Conservation (phyloP, 2,329 filamentous ascomycete genomes). For the Nigrospora sphaerica region DNA sequence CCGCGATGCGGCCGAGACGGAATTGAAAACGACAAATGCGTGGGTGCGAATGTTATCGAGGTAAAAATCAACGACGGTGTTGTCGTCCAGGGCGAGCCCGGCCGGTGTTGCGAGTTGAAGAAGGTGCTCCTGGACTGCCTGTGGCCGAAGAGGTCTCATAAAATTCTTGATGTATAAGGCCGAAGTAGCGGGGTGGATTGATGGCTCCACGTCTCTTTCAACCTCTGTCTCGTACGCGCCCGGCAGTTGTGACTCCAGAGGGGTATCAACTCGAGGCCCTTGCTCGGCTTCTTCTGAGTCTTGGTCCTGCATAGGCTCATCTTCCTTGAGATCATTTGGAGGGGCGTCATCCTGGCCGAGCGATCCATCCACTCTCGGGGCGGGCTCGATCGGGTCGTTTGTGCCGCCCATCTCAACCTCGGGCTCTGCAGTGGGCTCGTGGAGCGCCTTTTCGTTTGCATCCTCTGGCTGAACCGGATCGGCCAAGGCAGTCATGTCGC, state of each 20-base stretch:
- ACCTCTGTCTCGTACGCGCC: constrained; percentile 8
- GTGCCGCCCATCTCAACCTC: too few species aligned
- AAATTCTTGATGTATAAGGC: constrained; percentile 86
- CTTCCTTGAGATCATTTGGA: neutral
- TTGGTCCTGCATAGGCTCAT: neutral
- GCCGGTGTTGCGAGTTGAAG: constrained; percentile 58
- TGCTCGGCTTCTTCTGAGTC: constrained; percentile 7
- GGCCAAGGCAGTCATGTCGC: neutral
- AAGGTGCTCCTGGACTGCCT: constrained; percentile 62
- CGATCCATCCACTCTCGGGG: too few species aligned
- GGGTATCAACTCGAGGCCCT: constrained; percentile 7
- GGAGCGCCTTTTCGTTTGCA: too few species aligned
- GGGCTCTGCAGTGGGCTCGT: too few species aligned
- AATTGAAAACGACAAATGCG: constrained; percentile 70
- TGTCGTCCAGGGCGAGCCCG: constrained; percentile 38
- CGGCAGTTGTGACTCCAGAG: constrained; percentile 7
- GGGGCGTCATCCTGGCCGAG: too few species aligned
- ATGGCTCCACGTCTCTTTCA: constrained; percentile 37
- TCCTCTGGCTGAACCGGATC: neutral
- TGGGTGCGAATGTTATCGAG: constrained; percentile 84
- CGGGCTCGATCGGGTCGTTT: too few species aligned
- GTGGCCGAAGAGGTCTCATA: constrained; percentile 74
- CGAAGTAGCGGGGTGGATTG: constrained; percentile 64
- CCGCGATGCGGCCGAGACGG: constrained; percentile 62
- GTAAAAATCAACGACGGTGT: constrained; percentile 62